Evolutionary conservation across 2,329 filamentous ascomycete genomes (phyloP), one percentile per base, ranked within the genome.

Genomic region (Rhytidhysteron rufulum): DNA sequence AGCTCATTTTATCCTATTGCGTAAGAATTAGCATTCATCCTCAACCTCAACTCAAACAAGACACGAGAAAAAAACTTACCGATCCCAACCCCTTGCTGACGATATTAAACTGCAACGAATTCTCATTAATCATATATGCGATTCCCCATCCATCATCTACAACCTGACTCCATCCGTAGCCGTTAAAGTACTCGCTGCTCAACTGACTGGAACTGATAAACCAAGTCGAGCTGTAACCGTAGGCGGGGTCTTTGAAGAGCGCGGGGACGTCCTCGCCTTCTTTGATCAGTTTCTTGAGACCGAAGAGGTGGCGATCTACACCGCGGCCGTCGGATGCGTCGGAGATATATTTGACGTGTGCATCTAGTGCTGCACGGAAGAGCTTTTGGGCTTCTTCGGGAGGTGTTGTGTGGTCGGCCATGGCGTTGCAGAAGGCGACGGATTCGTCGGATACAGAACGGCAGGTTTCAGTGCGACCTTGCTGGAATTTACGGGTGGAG

Each of bases 71-170:
- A 24, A 2, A 32, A 62, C 61, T 54, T 63, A 65, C 63, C 44
- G 85, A 88, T 32, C 91, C 93, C 36, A 96, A 74, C 42, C 86
- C 83, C 78, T 97, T 98, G 65, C 86, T 93, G 50, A 95, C 90
- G 53, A 98, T 82, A 71, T 98, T 98, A 75, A 98, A 97, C 79
- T 97, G 93, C 49, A 98, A 78, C 67, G 88, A 95, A 69, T 96
- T 95, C 77, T 97, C 91, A 65, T 98, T 98, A 67, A 98, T 97
- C 93, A 98, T 98, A 67, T 98, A 98, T 29, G 93, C 93, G 62
- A 98, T 95, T 31, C 93, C 93, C 70, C 93, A 98, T 21, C 93
- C 93, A 45, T 85, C 87, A 60, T 97, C 90, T 40, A 97, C 86
- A 38, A 98, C 93, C 73, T 98, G 91, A 62, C 86, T 93, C 93